Evolutionary conservation across 1,284 basidiomycete genomes (phyloP).

Genomic region (Coniferiporia sulphurascens): DNA sequence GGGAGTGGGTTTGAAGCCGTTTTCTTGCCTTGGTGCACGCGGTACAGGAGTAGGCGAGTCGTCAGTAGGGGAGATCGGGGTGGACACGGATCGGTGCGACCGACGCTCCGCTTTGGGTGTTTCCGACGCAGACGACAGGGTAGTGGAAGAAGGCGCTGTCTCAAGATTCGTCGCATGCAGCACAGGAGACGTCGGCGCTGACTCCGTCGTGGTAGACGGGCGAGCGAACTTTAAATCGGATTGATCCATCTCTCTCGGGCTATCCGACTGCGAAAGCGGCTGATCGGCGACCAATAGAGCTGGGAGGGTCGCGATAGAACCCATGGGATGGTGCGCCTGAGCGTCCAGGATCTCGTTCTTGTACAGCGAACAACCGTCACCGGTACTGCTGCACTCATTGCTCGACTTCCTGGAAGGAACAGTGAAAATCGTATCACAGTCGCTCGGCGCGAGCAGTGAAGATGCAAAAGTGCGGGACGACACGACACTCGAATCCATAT

Average conservation of each 20-base stretch:
- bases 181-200: conserved; percentile 26
- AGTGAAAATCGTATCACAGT: conserved; percentile 16
- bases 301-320: conserved; percentile 34
- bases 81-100: conserved; percentile 22
- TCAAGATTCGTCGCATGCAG: conserved; percentile 1
- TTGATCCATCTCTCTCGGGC: conserved; percentile 46
- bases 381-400: not conserved
- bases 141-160: not conserved
- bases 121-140: conserved; percentile 17
- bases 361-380: conserved; percentile 17
- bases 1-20: not conserved
- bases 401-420: conserved; percentile 14
- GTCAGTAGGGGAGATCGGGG: conserved; percentile 20
- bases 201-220: conserved; percentile 65
- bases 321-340: conserved; percentile 23
- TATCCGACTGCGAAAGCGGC: conserved; percentile 26
- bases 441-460: conserved; percentile 15
- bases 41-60: conserved; percentile 3
- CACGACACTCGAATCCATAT: conserved; percentile 11
- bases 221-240: conserved; percentile 68
- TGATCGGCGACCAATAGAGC: conserved; percentile 25
- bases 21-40: conserved; percentile 7
- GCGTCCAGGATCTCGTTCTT: conserved; percentile 22
- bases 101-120: conserved; percentile 23
- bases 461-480: conserved; percentile 14